Evolutionary conservation across 163 green algal genomes (phyloP), one percentile per base, ranked within the genome.

Genomic region (Coccomyxa subellipsoidea): DNA sequence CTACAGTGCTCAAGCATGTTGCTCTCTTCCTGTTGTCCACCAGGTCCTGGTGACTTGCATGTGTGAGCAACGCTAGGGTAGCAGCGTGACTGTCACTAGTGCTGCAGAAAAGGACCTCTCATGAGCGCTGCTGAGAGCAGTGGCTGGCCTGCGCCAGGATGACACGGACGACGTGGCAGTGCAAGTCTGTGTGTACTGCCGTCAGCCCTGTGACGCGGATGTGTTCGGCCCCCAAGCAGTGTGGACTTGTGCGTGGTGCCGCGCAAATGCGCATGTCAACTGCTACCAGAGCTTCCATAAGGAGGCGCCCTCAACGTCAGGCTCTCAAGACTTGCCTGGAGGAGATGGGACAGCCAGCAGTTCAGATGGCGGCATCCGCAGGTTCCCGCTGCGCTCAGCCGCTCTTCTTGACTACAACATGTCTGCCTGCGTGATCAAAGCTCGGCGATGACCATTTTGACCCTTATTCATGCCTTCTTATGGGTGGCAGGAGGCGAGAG

Each of bases 161-260:
- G 47, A 59, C 47, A 59, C 47, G 73, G 29, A 36, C 0, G 70
- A 87, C 76, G 66, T 35, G 1, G 80, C 78, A 15, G 40, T 82
- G 36, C 84, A 85, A 40, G 39, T 87, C 15, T 94, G 91, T 79
- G 37, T 94, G 4, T 94, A 93, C 81, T 95, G 92, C 83, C 69
- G 73, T 3, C 76, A 86, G 31, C 87, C 86, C 0, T 91, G 87
- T n/a, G 88, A 92, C 76, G 80, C 89, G 27, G 88, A 89, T 37
- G 79, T 93, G 75, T 90, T 91, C 76, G 82, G 86, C 21, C 76
- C 87, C 40, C 90, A 94, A 84, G 89, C 92, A 4, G 85, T 90
- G 35, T 95, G 92, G 92, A 69, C 73, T 37, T 95, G 92, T 86
- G 83, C 81, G 3, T 88, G 88, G 47, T 94, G 90, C 78, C 38